A percentile compares a stretch with the other conserved stretches of the same genome.
Conservation (phyloP, 345 rosid species). For the Populus deltoides region DNA sequence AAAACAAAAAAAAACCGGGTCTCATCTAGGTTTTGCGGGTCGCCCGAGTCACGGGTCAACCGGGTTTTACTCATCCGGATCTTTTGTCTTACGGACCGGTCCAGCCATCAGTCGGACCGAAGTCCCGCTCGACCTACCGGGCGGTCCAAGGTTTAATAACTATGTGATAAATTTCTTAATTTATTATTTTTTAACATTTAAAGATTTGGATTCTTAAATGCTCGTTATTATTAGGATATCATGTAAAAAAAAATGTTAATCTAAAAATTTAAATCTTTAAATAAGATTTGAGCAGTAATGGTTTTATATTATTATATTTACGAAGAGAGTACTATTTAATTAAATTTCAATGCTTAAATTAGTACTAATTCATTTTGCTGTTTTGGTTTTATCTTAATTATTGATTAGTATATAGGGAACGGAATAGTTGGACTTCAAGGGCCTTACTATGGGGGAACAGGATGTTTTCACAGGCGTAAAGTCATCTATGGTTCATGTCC, state of each 20-base stretch:
- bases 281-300: no score
- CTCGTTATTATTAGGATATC: rapidly evolving
- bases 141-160: rapidly evolving
- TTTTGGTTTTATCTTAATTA: background rate
- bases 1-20: no score
- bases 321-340: no score
- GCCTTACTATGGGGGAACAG: constrained; percentile 47
- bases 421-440: constrained; percentile 64
- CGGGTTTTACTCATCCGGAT: no score
- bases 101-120: rapidly evolving
- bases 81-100: rapidly evolving
- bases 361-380: background rate
- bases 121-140: rapidly evolving
- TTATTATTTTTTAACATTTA: no score
- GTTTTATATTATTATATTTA: no score
- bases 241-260: no score
- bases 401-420: constrained; percentile 18
- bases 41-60: rapidly evolving
- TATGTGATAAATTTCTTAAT: no score
- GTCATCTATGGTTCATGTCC: constrained; percentile 54
- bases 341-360: no score
- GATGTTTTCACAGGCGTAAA: constrained; percentile 59
- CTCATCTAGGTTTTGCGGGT: no score
- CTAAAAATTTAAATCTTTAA: no score
- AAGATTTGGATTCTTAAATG: no score